Percentiles rank a stretch among this genome's conserved stretches.
Evolutionary conservation across 805 yeast species (phyloP).

Genomic region (Yarrowia phangngaensis): DNA sequence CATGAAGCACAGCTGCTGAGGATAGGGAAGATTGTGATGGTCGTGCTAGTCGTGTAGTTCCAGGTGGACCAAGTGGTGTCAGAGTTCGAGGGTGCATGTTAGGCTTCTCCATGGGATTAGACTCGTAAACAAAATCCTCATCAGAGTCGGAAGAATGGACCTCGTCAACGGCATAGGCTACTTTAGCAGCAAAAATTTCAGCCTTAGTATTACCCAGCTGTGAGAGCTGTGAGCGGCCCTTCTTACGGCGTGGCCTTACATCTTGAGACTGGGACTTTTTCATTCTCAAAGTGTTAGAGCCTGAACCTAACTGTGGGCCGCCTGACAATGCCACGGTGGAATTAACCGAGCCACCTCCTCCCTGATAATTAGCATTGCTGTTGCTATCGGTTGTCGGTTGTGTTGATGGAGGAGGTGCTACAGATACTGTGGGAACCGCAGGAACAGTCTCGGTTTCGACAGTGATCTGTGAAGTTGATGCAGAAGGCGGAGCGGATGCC

Average conservation of each 20-base stretch:
- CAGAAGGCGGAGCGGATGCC: slow-evolving; percentile 19
- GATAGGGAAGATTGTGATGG: slow-evolving; percentile 17
- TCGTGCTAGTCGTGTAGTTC: slow-evolving; percentile 3
- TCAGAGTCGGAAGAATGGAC: slow-evolving; percentile 78
- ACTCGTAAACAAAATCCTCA: slow-evolving; percentile 94
- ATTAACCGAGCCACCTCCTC: slow-evolving; percentile 1
- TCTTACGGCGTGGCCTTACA: slow-evolving; percentile 43
- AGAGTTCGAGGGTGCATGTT: slow-evolving; percentile 1
- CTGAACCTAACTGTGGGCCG: slow-evolving; percentile 21
- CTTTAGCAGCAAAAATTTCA: slow-evolving; percentile 88
- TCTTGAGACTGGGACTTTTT: slow-evolving; percentile 27
- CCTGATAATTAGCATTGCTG: neutral
- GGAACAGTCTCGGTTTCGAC: slow-evolving; percentile 64
- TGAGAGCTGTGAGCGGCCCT: slow-evolving; percentile 30
- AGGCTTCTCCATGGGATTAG: slow-evolving; percentile 35
- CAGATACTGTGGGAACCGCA: slow-evolving; percentile 43
- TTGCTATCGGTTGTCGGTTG: slow-evolving; percentile 9
- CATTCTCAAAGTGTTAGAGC: slow-evolving; percentile 7
- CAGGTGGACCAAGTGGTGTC: slow-evolving; percentile 15
- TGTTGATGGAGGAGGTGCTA: slow-evolving; percentile 30
- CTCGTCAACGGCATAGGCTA: slow-evolving; percentile 92
- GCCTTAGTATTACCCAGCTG: slow-evolving; percentile 61
- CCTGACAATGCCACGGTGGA: slow-evolving; percentile 16
- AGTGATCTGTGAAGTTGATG: slow-evolving; percentile 40
- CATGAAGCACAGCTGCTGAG: slow-evolving; percentile 13